Percentiles rank a stretch among this genome's conserved stretches.
Evolutionary conservation across 768 basidiomycete genomes (phyloP).

Genomic region (Sutorius australiensis): DNA sequence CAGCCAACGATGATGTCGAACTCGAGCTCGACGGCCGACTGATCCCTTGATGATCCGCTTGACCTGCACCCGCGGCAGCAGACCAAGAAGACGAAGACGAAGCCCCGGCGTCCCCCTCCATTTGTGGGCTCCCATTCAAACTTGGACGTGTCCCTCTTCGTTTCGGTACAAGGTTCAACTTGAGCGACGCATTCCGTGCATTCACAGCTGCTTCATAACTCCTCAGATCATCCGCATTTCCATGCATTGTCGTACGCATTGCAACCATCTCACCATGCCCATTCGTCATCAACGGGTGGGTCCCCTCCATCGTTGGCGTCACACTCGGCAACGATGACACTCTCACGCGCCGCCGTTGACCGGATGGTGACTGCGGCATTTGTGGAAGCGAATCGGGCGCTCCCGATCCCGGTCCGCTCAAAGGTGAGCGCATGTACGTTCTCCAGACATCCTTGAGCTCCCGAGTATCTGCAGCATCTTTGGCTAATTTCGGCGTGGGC

Average conservation of each 20-base stretch:
- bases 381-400: slow-evolving; percentile 12
- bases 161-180: slow-evolving; percentile 51
- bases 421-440: slow-evolving; percentile 67
- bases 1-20: slow-evolving; percentile 38
- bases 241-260: slow-evolving; percentile 42
- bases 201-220: slow-evolving; percentile 75
- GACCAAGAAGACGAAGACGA: background rate
- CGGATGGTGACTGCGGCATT: slow-evolving; percentile 28
- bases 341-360: slow-evolving; percentile 43
- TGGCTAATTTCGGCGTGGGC: slow-evolving; percentile 31
- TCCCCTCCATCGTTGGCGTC: slow-evolving; percentile 48
- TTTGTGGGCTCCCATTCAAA: slow-evolving; percentile 18
- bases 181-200: slow-evolving; percentile 60
- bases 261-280: slow-evolving; percentile 21
- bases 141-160: slow-evolving; percentile 27
- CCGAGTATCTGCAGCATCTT: slow-evolving; percentile 37
- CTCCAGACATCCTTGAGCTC: slow-evolving; percentile 74
- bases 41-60: slow-evolving; percentile 19
- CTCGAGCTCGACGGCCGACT: slow-evolving; percentile 39
- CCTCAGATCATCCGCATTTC: slow-evolving; percentile 56
- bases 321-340: slow-evolving; percentile 70
- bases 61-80: background rate
- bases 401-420: slow-evolving; percentile 34
- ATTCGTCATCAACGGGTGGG: slow-evolving; percentile 15
- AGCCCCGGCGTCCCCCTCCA: background rate